Evolutionary conservation across 768 basidiomycete genomes (phyloP).

Genomic region (Tulasnella sp.): DNA sequence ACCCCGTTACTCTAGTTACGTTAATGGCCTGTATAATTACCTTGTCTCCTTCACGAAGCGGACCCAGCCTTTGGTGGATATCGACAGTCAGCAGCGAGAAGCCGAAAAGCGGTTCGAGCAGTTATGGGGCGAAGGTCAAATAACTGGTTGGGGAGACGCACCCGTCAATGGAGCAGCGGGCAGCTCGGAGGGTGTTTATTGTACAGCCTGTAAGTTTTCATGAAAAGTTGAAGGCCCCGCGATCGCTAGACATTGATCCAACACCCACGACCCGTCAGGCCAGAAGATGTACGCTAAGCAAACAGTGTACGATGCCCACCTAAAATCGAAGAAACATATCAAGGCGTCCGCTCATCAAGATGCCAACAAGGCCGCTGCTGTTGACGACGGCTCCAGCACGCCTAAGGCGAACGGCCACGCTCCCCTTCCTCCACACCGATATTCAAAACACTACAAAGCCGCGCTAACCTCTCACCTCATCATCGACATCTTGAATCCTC

Average conservation of each 20-base stretch:
- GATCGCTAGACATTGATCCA: background rate
- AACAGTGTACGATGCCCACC: conserved; percentile 94
- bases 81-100: conserved; percentile 61
- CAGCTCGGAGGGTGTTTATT: conserved; percentile 75
- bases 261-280: conserved; percentile 47
- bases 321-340: conserved; percentile 92
- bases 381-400: background rate
- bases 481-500: conserved; percentile 58
- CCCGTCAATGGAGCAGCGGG: conserved; percentile 43
- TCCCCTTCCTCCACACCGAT: conserved; percentile 21
- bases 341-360: conserved; percentile 69
- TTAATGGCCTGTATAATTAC: conserved; percentile 75
- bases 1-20: conserved; percentile 54
- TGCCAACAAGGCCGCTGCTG: conserved; percentile 29
- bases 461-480: conserved; percentile 70
- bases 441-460: conserved; percentile 54
- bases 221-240: background rate
- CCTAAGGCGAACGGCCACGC: conserved; percentile 12
- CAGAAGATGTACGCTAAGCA: conserved; percentile 95
- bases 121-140: conserved; percentile 74
- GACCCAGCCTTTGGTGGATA: conserved; percentile 75
- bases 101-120: conserved; percentile 66
- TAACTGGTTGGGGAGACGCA: conserved; percentile 68
- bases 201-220: conserved; percentile 71
- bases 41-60: conserved; percentile 81